Percentiles rank a stretch among this genome's conserved stretches.
phyloP scores from a whole-genome alignment of 208 protist species.

The Acanthamoeba quina region DNA sequence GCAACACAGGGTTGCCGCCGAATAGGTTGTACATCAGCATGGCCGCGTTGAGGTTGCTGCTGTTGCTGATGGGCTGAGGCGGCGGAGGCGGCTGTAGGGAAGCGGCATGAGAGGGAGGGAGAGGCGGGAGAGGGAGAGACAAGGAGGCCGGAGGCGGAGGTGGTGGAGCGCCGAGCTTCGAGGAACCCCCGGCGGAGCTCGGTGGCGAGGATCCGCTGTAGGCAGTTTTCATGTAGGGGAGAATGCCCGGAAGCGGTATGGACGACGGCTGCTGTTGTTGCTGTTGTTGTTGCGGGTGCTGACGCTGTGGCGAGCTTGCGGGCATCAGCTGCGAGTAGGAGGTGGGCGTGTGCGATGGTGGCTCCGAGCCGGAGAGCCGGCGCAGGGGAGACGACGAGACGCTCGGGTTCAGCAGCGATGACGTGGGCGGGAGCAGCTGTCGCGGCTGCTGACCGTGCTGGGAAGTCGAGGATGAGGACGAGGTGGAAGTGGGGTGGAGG shows the following conservation, averaged over 20 bases:
- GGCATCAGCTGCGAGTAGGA: not conserved
- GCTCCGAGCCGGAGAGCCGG: not conserved
- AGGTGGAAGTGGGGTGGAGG: not conserved
- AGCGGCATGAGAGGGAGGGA: not conserved
- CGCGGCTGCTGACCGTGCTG: not conserved
- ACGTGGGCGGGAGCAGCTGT: not conserved
- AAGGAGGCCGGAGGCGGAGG: not conserved
- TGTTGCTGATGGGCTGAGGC: not conserved
- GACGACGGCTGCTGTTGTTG: not conserved
- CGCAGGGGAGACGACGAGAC: not conserved
- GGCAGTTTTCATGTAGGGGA: slow-evolving; percentile 28
- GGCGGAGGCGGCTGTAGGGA: not conserved
- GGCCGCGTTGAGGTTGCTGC: slow-evolving; percentile 5
- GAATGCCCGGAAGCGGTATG: slow-evolving; percentile 18
- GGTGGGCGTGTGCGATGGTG: not conserved
- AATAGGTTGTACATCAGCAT: slow-evolving; percentile 46
- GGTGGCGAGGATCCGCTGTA: not conserved
- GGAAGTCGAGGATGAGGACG: not conserved
- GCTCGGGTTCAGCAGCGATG: not conserved
- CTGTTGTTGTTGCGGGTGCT: not conserved
- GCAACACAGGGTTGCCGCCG: not conserved
- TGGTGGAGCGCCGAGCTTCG: not conserved
- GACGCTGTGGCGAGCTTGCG: not conserved
- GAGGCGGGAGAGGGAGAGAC: not conserved
- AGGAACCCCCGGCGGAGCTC: not conserved